Evolutionary conservation across 805 yeast species (phyloP), one percentile per base, ranked within the genome.

Genomic region (Wickerhamiella spandovensis): DNA sequence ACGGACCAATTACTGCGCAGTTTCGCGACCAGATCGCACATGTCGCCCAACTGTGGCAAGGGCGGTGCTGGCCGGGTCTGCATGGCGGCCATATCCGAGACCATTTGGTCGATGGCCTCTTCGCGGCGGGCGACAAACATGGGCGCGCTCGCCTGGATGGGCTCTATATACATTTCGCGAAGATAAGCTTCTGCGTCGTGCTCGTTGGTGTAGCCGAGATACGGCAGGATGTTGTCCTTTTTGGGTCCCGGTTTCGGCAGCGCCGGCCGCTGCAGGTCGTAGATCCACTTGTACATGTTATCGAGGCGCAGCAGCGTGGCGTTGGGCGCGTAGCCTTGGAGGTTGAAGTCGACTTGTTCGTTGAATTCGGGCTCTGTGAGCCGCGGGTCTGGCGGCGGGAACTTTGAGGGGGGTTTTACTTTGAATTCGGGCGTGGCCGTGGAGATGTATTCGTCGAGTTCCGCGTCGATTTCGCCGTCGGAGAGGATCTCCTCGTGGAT

Each of bases 81-180:
- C 9, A n/a, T 23, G 39, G 46, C 48, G 21, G 53, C 53, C 8
- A 56, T 8, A 13, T 52, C 54, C 10, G 46, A 30, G 15, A 58
- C 60, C 3, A 59, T 52, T 15, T 42, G 42, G 18, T 56, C 51
- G 17, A 54, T 43, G 3, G 53, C 48, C 13, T 52, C 51, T 28
- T 49, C 51, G 12, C 58, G 39, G 12, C 59, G 46, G 49, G 56
- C 23, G 46, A 53, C 45, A 12, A 43, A 23, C 20, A 10, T 4
- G 18, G 51, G 43, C 39, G 39, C 20, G 4, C 5, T 35, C n/a
- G 43, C 49, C 23, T 35, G 28, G 17, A 59, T 50, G 2, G 65
- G 57, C 12, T 55, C 54, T 30, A 60, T 54, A 60, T 63, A 62
- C 39, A 58, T 51, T 9, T 51, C 48, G 18, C 49, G 15, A 24